These are phyloP conservation scores for Rhodotorula paludigena DNA, from an alignment of 768 basidiomycete genomes.

Conservation along the genomic window DNA sequence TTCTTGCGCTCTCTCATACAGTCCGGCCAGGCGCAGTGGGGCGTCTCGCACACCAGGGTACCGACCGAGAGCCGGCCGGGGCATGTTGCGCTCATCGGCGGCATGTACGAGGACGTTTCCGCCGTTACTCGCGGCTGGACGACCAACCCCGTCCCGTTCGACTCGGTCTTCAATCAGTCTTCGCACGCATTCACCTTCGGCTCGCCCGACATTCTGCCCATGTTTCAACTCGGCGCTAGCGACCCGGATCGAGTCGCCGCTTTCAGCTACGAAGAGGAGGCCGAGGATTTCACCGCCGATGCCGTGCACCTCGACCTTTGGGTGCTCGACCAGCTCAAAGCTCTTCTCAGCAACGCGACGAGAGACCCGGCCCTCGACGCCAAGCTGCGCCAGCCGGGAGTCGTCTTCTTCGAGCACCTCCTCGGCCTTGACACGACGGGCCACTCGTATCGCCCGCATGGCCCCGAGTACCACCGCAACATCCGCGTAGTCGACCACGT, in stretches of 20 bases:
- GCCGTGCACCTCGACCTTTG: constrained; percentile 71
- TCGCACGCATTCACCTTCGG: constrained; percentile 74
- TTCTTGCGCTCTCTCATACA: constrained; percentile 62
- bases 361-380: constrained; percentile 53
- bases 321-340: constrained; percentile 66
- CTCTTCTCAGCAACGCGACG: constrained; percentile 63
- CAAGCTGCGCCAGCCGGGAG: constrained; percentile 58
- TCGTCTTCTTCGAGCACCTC: constrained; percentile 76
- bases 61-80: constrained; percentile 85
- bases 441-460: constrained; percentile 77
- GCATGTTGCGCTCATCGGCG: constrained; percentile 82
- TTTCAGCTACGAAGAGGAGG: constrained; percentile 70
- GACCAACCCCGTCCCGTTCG: constrained; percentile 61
- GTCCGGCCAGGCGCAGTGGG: constrained; percentile 67
- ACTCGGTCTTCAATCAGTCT: constrained; percentile 81
- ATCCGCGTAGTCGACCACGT: constrained; percentile 73
- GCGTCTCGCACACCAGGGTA: constrained; percentile 76
- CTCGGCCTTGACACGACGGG: constrained; percentile 81
- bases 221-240: constrained; percentile 72
- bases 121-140: constrained; percentile 67
- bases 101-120: constrained; percentile 86
- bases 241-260: constrained; percentile 61
- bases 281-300: constrained; percentile 82
- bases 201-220: constrained; percentile 80
- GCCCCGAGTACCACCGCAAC: constrained; percentile 81